Base-by-base conservation (phyloP, 1,284 basidiomycete genomes). In the Phellopilus nigrolimitatus region DNA sequence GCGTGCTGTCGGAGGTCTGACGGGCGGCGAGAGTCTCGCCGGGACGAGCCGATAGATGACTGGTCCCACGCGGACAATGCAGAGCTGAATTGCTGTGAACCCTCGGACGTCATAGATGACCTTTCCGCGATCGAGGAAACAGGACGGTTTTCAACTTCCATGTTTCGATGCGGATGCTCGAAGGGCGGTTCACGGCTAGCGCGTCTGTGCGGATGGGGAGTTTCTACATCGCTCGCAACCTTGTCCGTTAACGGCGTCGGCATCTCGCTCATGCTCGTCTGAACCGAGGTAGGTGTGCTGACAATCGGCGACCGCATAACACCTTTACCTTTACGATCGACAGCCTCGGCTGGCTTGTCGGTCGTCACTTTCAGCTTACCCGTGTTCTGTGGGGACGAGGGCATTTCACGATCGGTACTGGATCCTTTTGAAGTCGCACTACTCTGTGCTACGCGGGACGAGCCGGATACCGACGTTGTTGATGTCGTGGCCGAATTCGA, bases 281-380 rank as follows among this genome's bases (percentile, higher is more conserved):
- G 49, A 22, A 41, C 45, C 10, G 49, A 34, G 33, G 25, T 45
- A 19, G 49, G 33, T n/a, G 49, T 21, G 5, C n/a, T 24, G 3
- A 39, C 36, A 21, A 44, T 19, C 15, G 52, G 41, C 10, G 52
- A 54, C 9, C 47, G 31, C n/a, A 45, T 39, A 58, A 64, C 33
- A 39, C 57, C 46, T 60, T 59, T 31, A 59, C 53, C 47, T 31
- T 57, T 47, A 34, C 45, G 45, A 10, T 46, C 13, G 8, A n/a
- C n/a, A n/a, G 34, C 22, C n/a, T 25, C 43, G 25, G 46, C 57
- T 36, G 31, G 51, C 38, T 28, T 48, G 49, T 31, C 60, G 58
- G 5, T 53, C 33, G 21, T 61, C 64, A 28, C 19, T 21, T 39
- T 48, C 46, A 49, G 17, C 28, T 38, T 54, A 15, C 24, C 22